phyloP scores from a whole-genome alignment of 768 basidiomycete species.

The Russula sp. region DNA sequence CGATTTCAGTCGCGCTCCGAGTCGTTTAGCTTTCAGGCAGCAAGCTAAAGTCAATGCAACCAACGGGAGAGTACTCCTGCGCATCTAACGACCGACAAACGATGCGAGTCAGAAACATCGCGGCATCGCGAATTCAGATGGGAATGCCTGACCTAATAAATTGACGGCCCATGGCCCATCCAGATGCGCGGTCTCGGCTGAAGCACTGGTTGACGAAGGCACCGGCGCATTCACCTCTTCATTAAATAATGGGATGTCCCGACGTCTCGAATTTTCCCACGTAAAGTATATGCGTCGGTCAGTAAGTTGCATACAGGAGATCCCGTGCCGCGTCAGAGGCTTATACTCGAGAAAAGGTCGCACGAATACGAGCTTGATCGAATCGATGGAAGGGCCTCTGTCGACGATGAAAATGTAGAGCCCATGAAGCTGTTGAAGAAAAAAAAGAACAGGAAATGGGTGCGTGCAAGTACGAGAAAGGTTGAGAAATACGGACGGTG shows the following conservation, averaged over 20 bases:
- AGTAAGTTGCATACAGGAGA: slow-evolving; percentile 20
- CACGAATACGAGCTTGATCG: background rate
- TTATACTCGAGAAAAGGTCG: background rate
- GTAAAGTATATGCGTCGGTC: slow-evolving; percentile 21
- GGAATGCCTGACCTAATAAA: background rate
- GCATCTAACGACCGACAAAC: background rate
- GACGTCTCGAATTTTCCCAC: slow-evolving; percentile 13
- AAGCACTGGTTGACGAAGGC: background rate
- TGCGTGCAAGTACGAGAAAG: background rate
- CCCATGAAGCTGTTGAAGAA: background rate
- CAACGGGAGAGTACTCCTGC: background rate
- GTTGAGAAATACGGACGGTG: slow-evolving; percentile 6
- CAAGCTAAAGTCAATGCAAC: slow-evolving; percentile 18
- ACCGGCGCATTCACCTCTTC: background rate
- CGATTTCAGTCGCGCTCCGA: background rate
- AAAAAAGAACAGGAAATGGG: background rate
- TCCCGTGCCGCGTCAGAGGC: background rate
- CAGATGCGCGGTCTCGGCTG: background rate
- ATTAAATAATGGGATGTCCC: slow-evolving; percentile 2
- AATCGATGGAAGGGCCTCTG: background rate
- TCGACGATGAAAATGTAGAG: slow-evolving; percentile 14
- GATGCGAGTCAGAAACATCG: background rate
- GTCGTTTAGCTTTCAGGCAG: slow-evolving; percentile 2
- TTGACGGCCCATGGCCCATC: background rate
- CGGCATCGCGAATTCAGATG: background rate